These are phyloP conservation scores for Starmera pachycereana DNA, from an alignment of 805 yeast genomes.

Conservation along the genomic window DNA sequence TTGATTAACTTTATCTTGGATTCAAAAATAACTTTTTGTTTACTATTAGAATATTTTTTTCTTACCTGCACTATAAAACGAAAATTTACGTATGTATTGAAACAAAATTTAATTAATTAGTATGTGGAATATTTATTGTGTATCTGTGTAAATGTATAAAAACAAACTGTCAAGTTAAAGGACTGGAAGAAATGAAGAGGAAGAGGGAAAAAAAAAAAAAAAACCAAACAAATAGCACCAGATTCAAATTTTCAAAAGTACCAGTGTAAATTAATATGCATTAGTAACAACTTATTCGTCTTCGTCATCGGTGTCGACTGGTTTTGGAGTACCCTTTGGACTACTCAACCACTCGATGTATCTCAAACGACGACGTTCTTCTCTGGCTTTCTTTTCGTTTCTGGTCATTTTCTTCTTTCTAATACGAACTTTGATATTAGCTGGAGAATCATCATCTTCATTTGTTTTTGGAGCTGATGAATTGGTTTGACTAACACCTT, in stretches of 20 bases:
- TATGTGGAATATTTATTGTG: no score
- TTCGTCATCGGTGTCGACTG: conserved; percentile 89
- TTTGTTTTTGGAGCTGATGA: conserved; percentile 35
- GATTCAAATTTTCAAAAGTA: no score
- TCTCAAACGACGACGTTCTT: conserved; percentile 88
- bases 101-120: no score
- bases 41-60: no score
- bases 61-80: background rate
- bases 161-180: no score
- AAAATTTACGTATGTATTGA: no score
- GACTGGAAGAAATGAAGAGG: background rate
- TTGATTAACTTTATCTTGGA: background rate
- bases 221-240: no score
- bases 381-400: conserved; percentile 87
- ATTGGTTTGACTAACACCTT: conserved; percentile 37
- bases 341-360: conserved; percentile 90
- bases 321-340: conserved; percentile 97
- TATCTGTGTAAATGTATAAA: no score
- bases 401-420: conserved; percentile 97
- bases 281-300: conserved; percentile 22
- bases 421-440: conserved; percentile 84
- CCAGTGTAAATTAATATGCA: no score
- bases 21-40: background rate
- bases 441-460: conserved; percentile 83
- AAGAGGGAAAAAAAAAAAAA: background rate